phyloP scores from a whole-genome alignment of 2,329 filamentous ascomycete genomes.

The Colletotrichum plurivorum region DNA sequence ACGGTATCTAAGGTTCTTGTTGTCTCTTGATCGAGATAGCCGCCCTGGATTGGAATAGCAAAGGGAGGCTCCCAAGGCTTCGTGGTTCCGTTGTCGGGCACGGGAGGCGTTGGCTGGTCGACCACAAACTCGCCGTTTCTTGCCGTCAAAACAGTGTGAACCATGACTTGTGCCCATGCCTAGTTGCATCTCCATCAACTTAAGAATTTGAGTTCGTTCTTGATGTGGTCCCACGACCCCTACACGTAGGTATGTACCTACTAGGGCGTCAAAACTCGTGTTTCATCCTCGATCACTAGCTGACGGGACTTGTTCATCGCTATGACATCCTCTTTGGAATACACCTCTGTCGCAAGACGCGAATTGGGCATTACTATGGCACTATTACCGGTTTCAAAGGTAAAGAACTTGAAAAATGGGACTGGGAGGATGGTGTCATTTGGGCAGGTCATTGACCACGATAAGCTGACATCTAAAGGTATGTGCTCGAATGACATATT shows the following conservation, averaged over 20 bases:
- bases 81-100: not conserved
- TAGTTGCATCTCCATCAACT: not conserved
- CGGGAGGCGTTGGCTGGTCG: not conserved
- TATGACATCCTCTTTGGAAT: not conserved
- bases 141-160: not conserved
- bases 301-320: not conserved
- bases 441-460: not conserved
- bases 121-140: not conserved
- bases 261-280: not conserved
- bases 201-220: not conserved
- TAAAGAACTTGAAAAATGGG: too few relatives aligned
- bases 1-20: not conserved
- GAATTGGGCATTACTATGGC: too few relatives aligned
- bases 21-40: not conserved
- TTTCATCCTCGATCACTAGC: not conserved
- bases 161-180: not conserved
- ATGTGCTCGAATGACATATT: not conserved
- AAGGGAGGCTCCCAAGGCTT: not conserved
- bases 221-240: not conserved
- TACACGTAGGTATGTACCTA: not conserved
- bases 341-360: too few relatives aligned
- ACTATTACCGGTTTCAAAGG: too few relatives aligned
- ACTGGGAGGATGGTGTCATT: too few relatives aligned
- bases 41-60: not conserved
- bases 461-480: not conserved